Conservation (phyloP, 495 filamentous ascomycete species). For the Podospora appendiculata region DNA sequence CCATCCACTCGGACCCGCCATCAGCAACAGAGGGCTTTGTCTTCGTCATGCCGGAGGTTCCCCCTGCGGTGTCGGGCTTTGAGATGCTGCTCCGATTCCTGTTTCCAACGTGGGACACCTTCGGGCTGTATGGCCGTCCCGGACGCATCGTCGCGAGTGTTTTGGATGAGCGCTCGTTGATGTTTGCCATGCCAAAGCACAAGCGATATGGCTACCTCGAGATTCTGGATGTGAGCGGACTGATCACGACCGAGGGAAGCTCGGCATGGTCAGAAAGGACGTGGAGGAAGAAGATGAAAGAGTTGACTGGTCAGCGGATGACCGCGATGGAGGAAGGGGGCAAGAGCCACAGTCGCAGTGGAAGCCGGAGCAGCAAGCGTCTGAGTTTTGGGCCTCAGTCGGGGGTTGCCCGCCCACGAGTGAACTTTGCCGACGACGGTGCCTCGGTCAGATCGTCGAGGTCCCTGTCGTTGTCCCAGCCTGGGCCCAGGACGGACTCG, state of each 20-base stretch:
- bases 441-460: conserved; percentile 47
- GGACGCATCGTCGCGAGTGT: conserved; percentile 79
- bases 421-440: conserved; percentile 60
- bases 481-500: conserved; percentile 36
- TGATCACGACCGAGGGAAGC: conserved; percentile 73
- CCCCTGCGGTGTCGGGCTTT: conserved; percentile 84
- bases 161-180: conserved; percentile 78
- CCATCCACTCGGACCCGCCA: conserved; percentile 66
- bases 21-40: conserved; percentile 83
- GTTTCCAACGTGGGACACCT: conserved; percentile 91
- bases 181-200: conserved; percentile 96
- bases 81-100: conserved; percentile 95
- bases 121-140: conserved; percentile 86
- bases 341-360: conserved; percentile 50
- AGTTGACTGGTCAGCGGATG: conserved; percentile 79
- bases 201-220: conserved; percentile 88
- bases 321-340: conserved; percentile 38
- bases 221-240: conserved; percentile 67
- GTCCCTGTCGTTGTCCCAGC: conserved; percentile 38
- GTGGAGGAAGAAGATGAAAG: conserved; percentile 85
- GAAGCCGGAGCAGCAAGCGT: conserved; percentile 54
- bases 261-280: conserved; percentile 77
- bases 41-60: conserved; percentile 94
- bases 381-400: conserved; percentile 51
- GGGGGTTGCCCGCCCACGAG: conserved; percentile 32